phyloP scores from a whole-genome alignment of 2,329 filamentous ascomycete species.

The Tolypocladium tropicale region DNA sequence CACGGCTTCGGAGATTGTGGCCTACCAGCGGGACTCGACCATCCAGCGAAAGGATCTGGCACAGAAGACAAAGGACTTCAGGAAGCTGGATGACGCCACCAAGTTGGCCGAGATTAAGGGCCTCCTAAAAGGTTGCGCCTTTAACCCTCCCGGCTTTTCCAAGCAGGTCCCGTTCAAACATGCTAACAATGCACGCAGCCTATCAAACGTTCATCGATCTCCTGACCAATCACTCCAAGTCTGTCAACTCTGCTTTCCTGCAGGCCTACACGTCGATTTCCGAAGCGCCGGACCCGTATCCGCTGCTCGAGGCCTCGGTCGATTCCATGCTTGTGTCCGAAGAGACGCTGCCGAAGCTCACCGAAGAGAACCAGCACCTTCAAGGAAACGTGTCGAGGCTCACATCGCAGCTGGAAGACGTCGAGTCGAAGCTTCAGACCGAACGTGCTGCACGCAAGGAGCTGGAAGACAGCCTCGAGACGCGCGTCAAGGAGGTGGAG shows the following conservation, averaged over 20 bases:
- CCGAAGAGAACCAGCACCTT: conserved; percentile 80
- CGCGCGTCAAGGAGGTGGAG: conserved; percentile 80
- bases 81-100: conserved; percentile 79
- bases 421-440: conserved; percentile 67
- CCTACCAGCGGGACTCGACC: conserved; percentile 89
- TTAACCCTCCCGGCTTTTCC: neutral
- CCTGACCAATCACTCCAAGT: conserved; percentile 90
- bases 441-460: conserved; percentile 65
- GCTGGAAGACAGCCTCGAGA: conserved; percentile 67
- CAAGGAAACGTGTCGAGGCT: conserved; percentile 67
- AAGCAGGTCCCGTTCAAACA: neutral
- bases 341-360: conserved; percentile 82
- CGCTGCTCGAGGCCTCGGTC: conserved; percentile 88
- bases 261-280: conserved; percentile 88
- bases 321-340: conserved; percentile 88
- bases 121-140: conserved; percentile 64
- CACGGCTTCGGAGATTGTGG: conserved; percentile 88
- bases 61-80: conserved; percentile 98
- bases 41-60: conserved; percentile 93
- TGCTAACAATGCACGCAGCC: conserved; percentile 41
- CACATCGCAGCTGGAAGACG: conserved; percentile 72
- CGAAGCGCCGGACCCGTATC: conserved; percentile 93
- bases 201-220: conserved; percentile 98
- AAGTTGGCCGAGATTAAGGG: conserved; percentile 86
- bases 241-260: conserved; percentile 85